Conservation (phyloP, 2,329 filamentous ascomycete species). For the Elsinoe necatrix region DNA sequence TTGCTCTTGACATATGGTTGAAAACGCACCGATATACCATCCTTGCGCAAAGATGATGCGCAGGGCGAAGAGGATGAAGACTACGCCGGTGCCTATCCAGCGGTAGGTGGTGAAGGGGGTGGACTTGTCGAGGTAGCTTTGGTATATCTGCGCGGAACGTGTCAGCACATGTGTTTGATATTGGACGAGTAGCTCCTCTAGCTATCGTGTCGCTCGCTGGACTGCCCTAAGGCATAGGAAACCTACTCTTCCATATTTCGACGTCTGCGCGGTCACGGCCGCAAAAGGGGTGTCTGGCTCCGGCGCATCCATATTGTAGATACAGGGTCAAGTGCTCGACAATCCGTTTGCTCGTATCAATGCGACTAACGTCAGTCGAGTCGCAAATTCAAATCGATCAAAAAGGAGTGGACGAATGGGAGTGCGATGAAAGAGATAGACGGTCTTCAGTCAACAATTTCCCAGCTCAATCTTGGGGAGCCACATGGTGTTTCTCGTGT, state of each 20-base stretch:
- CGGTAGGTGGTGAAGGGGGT: conserved; percentile 84
- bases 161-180: not conserved
- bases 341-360: not conserved
- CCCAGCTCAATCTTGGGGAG: conserved; percentile 7
- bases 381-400: not conserved
- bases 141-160: conserved; percentile 61
- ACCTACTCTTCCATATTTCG: conserved; percentile 61
- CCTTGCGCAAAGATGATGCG: conserved; percentile 88
- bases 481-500: conserved; percentile 12
- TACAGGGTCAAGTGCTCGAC: not conserved
- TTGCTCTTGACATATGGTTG: not conserved
- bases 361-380: not conserved
- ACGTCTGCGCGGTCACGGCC: conserved; percentile 78
- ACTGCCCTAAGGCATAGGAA: not conserved
- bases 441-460: conserved; percentile 9
- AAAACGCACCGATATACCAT: conserved; percentile 84
- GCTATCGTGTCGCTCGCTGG: not conserved
- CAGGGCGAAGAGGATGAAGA: conserved; percentile 73
- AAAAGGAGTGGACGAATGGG: conserved; percentile 1
- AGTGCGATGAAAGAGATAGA: conserved; percentile 5
- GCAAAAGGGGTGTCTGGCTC: conserved; percentile 91
- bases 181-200: not conserved
- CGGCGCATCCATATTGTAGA: conserved; percentile 63
- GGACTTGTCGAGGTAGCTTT: conserved; percentile 86
- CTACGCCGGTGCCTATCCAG: conserved; percentile 74